phyloP scores from a whole-genome alignment of 306 rosid genomes.

The Luffa aegyptiaca region DNA sequence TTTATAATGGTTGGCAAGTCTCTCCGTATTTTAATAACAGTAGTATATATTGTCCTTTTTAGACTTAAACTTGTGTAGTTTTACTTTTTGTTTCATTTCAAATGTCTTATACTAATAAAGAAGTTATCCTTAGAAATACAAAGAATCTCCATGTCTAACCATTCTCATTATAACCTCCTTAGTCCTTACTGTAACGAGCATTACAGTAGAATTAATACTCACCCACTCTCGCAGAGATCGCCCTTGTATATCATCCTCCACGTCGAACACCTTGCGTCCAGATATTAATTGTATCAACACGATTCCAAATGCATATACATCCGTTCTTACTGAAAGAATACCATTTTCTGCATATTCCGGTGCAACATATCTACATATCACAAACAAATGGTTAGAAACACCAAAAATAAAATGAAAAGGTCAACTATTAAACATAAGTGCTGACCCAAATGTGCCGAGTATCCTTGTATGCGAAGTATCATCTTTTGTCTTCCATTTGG shows the following conservation, averaged over 20 bases:
- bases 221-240: conserved; percentile 74
- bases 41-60: too few species aligned
- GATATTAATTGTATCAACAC: conserved; percentile 60
- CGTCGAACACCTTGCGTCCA: conserved; percentile 40
- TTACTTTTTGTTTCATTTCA: too few species aligned
- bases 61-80: background rate
- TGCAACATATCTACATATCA: conserved; percentile 56
- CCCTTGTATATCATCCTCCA: conserved; percentile 21
- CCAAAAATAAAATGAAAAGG: background rate
- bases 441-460: conserved; percentile 84
- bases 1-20: background rate
- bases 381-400: background rate
- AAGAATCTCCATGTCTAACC: background rate
- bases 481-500: conserved; percentile 55
- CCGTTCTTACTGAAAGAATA: conserved; percentile 51
- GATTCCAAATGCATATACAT: conserved; percentile 64
- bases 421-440: background rate
- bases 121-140: background rate
- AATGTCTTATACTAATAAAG: background rate
- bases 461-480: conserved; percentile 48
- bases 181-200: background rate
- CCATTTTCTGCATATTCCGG: conserved; percentile 82
- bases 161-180: background rate
- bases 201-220: background rate
- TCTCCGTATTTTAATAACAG: too few species aligned